phyloP scores from a whole-genome alignment of 1,139 yeast species.

The Scheffersomyces segobiensis region DNA sequence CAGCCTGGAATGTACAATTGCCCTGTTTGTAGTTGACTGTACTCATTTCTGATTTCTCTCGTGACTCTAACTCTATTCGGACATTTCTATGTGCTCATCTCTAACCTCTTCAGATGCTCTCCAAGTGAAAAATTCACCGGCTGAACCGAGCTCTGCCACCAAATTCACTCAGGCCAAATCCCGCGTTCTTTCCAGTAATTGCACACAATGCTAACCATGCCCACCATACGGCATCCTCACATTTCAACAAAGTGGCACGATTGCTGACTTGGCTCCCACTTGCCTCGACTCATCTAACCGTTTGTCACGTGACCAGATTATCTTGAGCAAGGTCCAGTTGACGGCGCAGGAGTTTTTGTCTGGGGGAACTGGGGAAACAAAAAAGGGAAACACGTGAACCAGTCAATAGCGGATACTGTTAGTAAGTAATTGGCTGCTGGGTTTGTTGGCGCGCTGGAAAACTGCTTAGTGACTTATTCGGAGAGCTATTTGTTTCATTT shows the following conservation, averaged over 20 bases:
- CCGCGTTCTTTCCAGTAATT: neutral
- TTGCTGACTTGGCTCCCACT: neutral
- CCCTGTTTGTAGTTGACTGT: neutral
- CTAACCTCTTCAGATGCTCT: neutral
- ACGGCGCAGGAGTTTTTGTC: constrained; percentile 1
- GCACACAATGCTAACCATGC: neutral
- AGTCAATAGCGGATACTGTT: neutral
- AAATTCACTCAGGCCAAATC: neutral
- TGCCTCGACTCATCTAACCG: neutral
- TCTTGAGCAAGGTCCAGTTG: neutral
- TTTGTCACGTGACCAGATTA: neutral
- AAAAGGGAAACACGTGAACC: neutral
- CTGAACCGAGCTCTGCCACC: neutral
- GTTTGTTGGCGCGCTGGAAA: neutral
- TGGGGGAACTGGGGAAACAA: constrained; percentile 5
- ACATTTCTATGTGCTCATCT: neutral
- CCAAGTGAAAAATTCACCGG: neutral
- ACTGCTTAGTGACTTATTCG: neutral
- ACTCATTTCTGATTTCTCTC: neutral
- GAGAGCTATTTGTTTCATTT: neutral
- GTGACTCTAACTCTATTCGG: neutral
- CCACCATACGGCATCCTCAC: neutral
- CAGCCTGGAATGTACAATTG: neutral
- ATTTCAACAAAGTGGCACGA: neutral
- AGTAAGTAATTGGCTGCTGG: neutral